Base-by-base conservation (phyloP, 164 flowering plant genomes). In the Santalum album region DNA sequence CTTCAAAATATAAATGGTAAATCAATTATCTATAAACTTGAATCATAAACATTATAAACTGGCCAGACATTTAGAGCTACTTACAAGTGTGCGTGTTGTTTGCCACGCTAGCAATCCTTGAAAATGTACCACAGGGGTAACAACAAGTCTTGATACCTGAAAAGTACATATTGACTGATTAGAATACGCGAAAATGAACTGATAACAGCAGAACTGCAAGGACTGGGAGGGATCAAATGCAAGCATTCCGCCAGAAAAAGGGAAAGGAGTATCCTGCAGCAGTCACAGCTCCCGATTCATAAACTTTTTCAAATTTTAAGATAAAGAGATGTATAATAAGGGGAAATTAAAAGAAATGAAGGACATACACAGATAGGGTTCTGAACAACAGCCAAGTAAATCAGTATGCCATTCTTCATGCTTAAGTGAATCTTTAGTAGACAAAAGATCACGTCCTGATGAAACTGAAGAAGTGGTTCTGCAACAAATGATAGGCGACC, bases 371-470 rank as follows among this genome's bases (percentile, higher is more conserved):
- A 89, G 66, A 57, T 35, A 66, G 59, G 96, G 99, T 59, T 92
- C 96, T 43, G 91, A 77, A 66, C 97, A 92, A 67, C 99, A 92
- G 49, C 78, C 97, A 42, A 92, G 92, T 51, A 92, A 62, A 76
- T 92, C 99, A 51, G 96, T 55, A 55, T 89, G 84, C 99, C 99
- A 92, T 35, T 87, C 96, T 42, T 81, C 90, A 65, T 71, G 65
- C 49, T 49, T 66, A 42, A 70, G 55, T 52, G 84, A 80, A 55
- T 76, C 83, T 71, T 63, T 67, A 53, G 59, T 65, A 29, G 92
- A 75, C 27, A 78, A 74, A 63, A 81, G 69, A 72, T 84, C 89
- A 45, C 61, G 79, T 23, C 75, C 81, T 1, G 82, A 82, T 64
- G 96, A 77, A 58, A 75, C 76, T 27, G 84, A 72, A 51, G 89